Percentiles rank a stretch among this genome's conserved stretches.
phyloP scores from a whole-genome alignment of 345 rosid genomes.

The Brassica carinata region DNA sequence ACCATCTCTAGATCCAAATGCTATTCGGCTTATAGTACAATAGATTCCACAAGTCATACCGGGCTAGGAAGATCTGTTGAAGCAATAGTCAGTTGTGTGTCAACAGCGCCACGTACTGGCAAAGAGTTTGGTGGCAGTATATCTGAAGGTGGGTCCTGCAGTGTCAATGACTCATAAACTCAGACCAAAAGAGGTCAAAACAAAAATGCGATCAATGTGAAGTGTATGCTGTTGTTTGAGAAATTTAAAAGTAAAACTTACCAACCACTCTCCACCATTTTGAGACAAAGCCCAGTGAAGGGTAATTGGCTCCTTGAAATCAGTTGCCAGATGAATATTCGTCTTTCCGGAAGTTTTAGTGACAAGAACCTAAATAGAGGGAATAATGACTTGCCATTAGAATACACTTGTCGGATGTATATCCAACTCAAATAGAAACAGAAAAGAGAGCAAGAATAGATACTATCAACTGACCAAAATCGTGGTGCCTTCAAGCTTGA shows the following conservation, averaged over 20 bases:
- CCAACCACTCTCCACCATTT: slow-evolving; percentile 89
- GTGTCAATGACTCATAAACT: slow-evolving; percentile 36
- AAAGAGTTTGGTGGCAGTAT: slow-evolving; percentile 78
- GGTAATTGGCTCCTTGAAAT: slow-evolving; percentile 66
- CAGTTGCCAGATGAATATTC: slow-evolving; percentile 69
- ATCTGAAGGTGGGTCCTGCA: slow-evolving; percentile 78
- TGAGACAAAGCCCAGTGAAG: slow-evolving; percentile 98
- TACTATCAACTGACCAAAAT: slow-evolving; percentile 69
- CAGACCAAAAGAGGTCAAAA: slow-evolving; percentile 22
- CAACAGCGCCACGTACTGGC: slow-evolving; percentile 55
- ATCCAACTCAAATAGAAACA: neutral
- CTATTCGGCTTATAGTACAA: slow-evolving; percentile 3
- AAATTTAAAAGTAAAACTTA: slow-evolving; percentile 47
- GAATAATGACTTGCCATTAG: slow-evolving; percentile 22
- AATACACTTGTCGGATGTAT: slow-evolving; percentile 21
- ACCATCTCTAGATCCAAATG: slow-evolving; percentile 30
- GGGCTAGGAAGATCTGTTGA: slow-evolving; percentile 58
- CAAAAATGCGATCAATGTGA: slow-evolving; percentile 18
- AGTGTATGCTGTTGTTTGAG: slow-evolving; percentile 22
- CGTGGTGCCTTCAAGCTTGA: slow-evolving; percentile 68
- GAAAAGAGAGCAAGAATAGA: slow-evolving; percentile 10
- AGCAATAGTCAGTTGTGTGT: slow-evolving; percentile 54
- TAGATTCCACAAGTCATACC: slow-evolving; percentile 47
- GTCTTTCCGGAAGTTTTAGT: slow-evolving; percentile 64
- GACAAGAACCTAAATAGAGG: slow-evolving; percentile 65